Base-by-base conservation (phyloP, 1,284 basidiomycete species). In the Cerrena zonata region DNA sequence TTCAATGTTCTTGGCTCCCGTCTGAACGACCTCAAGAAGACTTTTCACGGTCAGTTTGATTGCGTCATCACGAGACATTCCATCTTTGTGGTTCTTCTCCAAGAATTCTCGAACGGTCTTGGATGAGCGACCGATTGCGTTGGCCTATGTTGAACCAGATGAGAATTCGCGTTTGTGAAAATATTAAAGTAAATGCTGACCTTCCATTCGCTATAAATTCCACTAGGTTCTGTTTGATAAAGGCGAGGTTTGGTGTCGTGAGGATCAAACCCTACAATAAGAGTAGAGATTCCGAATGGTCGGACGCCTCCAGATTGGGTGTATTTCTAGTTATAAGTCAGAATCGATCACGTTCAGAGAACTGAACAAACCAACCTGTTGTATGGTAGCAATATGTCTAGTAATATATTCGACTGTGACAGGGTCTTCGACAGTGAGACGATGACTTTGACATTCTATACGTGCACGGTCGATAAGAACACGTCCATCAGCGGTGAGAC, bases 131-230 rank as follows among this genome's bases (percentile, higher is more conserved):
- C 96, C 96, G 62, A 99, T 97, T 4, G 96, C 92, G 65, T 94
- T 96, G 18, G 96, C 96, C 92, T 95, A 59, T 34, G 7, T 47
- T 10, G 19, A 26, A 26, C 19, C 34, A 49, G 12, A 34, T n/a
- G n/a, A n/a, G n/a, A n/a, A n/a, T n/a, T 5, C 4, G 18, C 22
- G 30, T 22, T 21, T 13, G n/a, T 22, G 21, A 5, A 45, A 24
- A 23, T 25, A n/a, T n/a, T n/a, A n/a, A n/a, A n/a, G n/a, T n/a
- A 34, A 24, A 18, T 22, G 19, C 1, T 38, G 50, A 91, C 93
- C 84, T 99, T 99, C 96, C 96, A 99, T 22, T 93, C 93, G 55
- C 91, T 94, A 70, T 94, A 97, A 61, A 98, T 99, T 23, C 96
- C 96, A 62, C 89, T 91, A 0, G 96, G 96, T 69, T 99, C 96